phyloP scores from a whole-genome alignment of 2,329 filamentous ascomycete species.

The Pestalotiopsis sp. region DNA sequence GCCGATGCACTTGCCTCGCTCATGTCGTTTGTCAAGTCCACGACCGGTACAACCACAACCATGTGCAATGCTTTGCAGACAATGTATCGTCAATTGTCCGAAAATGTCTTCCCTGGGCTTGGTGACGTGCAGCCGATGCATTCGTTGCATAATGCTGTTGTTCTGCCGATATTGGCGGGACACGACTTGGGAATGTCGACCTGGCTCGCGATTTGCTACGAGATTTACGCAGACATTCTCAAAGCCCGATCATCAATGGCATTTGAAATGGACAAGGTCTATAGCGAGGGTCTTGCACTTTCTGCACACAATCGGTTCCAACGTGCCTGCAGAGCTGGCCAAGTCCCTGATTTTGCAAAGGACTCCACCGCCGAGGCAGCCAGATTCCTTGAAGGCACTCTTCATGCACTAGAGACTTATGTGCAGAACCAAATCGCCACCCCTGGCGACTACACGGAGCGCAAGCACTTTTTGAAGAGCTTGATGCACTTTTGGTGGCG shows the following conservation, averaged over 20 bases:
- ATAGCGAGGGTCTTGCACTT: constrained; percentile 37
- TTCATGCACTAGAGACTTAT: constrained; percentile 47
- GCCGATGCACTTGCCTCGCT: constrained; percentile 17
- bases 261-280: neutral
- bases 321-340: constrained; percentile 57
- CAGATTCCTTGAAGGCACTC: constrained; percentile 50
- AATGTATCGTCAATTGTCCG: constrained; percentile 38
- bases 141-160: constrained; percentile 59
- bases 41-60: constrained; percentile 32
- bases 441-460: constrained; percentile 36
- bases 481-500: constrained; percentile 59
- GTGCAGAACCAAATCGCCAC: constrained; percentile 36
- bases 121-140: constrained; percentile 57
- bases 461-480: constrained; percentile 36
- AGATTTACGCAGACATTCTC: constrained; percentile 50
- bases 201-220: constrained; percentile 58
- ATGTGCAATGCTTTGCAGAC: constrained; percentile 38
- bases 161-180: constrained; percentile 49
- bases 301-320: constrained; percentile 60
- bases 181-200: constrained; percentile 37
- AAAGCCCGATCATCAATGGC: constrained; percentile 42
- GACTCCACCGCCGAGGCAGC: constrained; percentile 62
- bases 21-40: constrained; percentile 24
- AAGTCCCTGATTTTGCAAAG: constrained; percentile 59
- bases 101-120: constrained; percentile 30